These are phyloP conservation scores for Setomelanomma holmii DNA, from an alignment of 2,329 filamentous ascomycete genomes.

Conservation along the genomic window DNA sequence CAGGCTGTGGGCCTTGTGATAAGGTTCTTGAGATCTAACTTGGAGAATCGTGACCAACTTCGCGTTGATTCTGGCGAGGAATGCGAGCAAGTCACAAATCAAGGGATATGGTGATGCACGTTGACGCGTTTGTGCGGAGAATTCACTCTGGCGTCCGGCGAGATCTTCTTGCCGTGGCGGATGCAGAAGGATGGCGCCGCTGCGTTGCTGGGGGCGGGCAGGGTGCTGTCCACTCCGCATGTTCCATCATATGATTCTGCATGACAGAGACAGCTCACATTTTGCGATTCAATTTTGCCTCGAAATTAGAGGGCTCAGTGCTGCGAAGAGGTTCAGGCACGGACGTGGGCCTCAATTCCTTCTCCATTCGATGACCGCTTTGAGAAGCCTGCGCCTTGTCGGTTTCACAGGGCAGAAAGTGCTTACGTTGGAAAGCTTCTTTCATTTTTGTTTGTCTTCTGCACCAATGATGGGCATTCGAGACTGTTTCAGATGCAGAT, in stretches of 20 bases:
- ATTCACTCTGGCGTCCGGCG: neutral
- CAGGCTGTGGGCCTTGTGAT: slow-evolving; percentile 13
- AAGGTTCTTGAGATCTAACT: neutral
- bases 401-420: neutral
- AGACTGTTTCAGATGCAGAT: slow-evolving; percentile 1
- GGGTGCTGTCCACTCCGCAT: slow-evolving; percentile 4
- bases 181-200: slow-evolving; percentile 5
- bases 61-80: slow-evolving; percentile 5
- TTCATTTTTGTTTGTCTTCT: neutral
- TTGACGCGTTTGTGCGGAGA: slow-evolving; percentile 1
- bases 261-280: neutral
- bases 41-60: neutral
- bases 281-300: neutral
- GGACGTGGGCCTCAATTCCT: neutral
- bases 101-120: neutral
- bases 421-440: neutral
- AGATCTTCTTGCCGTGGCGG: neutral
- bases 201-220: neutral
- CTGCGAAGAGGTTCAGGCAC: neutral
- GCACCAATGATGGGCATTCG: neutral
- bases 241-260: slow-evolving; percentile 6
- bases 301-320: neutral
- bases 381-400: neutral
- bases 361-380: neutral
- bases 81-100: slow-evolving; percentile 8